These are phyloP conservation scores for Raffaelea deltoideospora DNA, from an alignment of 2,329 filamentous ascomycete species.

Conservation along the genomic window DNA sequence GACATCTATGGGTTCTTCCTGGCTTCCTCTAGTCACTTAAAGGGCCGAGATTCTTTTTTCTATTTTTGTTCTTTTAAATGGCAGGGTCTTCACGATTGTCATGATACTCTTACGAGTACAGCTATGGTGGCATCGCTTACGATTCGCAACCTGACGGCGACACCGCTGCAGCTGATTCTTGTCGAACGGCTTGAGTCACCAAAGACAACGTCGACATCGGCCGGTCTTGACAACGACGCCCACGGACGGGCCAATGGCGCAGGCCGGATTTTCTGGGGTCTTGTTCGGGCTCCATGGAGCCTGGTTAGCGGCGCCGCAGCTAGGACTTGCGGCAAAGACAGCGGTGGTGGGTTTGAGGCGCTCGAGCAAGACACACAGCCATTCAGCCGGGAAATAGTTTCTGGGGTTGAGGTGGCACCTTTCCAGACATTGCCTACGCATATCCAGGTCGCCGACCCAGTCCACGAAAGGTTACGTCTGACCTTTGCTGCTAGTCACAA, in stretches of 20 bases:
- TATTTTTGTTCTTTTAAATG: too few species aligned
- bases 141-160: slow-evolving; percentile 69
- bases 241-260: slow-evolving; percentile 14
- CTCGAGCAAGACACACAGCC: too few species aligned
- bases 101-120: background rate
- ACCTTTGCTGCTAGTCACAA: slow-evolving; percentile 43
- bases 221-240: slow-evolving; percentile 4
- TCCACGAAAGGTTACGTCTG: slow-evolving; percentile 55
- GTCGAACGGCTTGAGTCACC: slow-evolving; percentile 62
- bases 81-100: too few species aligned
- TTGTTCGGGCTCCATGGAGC: background rate
- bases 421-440: slow-evolving; percentile 53
- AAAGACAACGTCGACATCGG: slow-evolving; percentile 14
- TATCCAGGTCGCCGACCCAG: slow-evolving; percentile 40
- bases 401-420: slow-evolving; percentile 43
- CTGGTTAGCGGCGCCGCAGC: too few species aligned
- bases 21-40: too few species aligned
- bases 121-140: slow-evolving; percentile 39
- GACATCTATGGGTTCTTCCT: too few species aligned
- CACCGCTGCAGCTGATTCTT: slow-evolving; percentile 53
- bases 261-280: background rate
- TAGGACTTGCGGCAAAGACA: background rate
- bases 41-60: too few species aligned
- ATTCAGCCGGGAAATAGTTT: slow-evolving; percentile 45
- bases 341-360: too few species aligned